Percentiles rank a stretch among this genome's conserved stretches.
These are phyloP conservation scores for Pseudocercospora cruenta DNA, from an alignment of 2,329 filamentous ascomycete genomes.

Conservation along the genomic window DNA sequence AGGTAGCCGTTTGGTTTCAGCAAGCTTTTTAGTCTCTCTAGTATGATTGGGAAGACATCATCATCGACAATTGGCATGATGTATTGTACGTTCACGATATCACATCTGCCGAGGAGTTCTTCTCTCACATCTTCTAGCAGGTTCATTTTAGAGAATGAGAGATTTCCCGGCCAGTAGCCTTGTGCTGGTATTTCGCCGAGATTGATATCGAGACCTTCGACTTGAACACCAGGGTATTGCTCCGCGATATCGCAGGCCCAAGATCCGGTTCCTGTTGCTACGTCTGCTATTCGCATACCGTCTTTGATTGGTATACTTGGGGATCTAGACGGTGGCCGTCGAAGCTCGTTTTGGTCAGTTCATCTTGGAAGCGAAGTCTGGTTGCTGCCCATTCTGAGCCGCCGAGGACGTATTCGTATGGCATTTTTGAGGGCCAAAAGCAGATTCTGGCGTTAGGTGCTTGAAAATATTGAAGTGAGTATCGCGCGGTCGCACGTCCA, in stretches of 20 bases:
- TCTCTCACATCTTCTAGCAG: background rate
- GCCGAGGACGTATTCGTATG: background rate
- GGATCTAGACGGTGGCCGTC: conserved; percentile 5
- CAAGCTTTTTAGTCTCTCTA: background rate
- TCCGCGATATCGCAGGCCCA: conserved; percentile 14
- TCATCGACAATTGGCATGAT: conserved; percentile 8
- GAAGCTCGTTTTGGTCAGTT: conserved; percentile 8
- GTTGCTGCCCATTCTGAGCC: background rate
- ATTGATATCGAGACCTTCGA: conserved; percentile 10
- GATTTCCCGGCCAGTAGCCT: conserved; percentile 6
- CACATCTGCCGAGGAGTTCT: background rate
- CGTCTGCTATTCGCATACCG: conserved; percentile 6
- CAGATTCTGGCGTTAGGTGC: no score
- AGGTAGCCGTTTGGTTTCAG: conserved; percentile 13
- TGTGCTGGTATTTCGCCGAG: conserved; percentile 10
- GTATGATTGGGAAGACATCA: background rate
- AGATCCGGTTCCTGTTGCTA: conserved; percentile 11
- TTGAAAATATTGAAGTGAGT: no score
- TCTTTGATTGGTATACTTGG: conserved; percentile 6
- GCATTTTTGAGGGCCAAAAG: background rate
- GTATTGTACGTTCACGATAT: conserved; percentile 9
- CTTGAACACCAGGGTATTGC: background rate
- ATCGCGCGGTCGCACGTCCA: no score
- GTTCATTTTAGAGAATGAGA: background rate
- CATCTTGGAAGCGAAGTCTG: background rate